A percentile compares a stretch with the other conserved stretches of the same genome.
phyloP scores from a whole-genome alignment of 768 basidiomycete genomes.

The Rubroboletus pulcherrimus region DNA sequence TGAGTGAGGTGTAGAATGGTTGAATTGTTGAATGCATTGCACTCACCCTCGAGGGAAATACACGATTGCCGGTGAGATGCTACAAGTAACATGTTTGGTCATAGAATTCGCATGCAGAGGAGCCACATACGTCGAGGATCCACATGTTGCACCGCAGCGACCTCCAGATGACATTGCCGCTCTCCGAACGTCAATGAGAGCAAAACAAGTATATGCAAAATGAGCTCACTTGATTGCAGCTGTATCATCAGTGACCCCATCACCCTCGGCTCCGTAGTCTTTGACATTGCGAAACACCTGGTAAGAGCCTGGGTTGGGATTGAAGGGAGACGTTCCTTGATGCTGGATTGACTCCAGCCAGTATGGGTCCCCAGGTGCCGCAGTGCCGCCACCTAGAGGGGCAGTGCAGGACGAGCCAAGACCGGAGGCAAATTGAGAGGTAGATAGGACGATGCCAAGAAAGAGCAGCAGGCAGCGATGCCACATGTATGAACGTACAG shows the following conservation, averaged over 20 bases:
- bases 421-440: slow-evolving; percentile 11
- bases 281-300: slow-evolving; percentile 74
- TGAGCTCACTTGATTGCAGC: slow-evolving; percentile 58
- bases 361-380: slow-evolving; percentile 51
- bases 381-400: slow-evolving; percentile 34
- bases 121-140: slow-evolving; percentile 46
- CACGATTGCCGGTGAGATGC: slow-evolving; percentile 58
- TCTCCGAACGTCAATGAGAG: slow-evolving; percentile 31
- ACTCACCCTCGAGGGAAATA: slow-evolving; percentile 65
- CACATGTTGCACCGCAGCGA: slow-evolving; percentile 56
- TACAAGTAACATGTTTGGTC: neutral
- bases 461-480: neutral
- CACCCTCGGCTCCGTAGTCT: slow-evolving; percentile 44
- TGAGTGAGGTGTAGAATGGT: neutral
- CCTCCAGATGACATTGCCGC: slow-evolving; percentile 54
- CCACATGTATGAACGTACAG: slow-evolving; percentile 1
- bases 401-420: slow-evolving; percentile 36
- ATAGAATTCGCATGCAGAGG: neutral
- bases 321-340: slow-evolving; percentile 61
- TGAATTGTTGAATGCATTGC: too few relatives aligned
- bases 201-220: neutral
- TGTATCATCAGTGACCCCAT: slow-evolving; percentile 70
- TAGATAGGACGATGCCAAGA: slow-evolving; percentile 2
- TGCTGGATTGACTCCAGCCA: slow-evolving; percentile 70
- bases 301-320: slow-evolving; percentile 49